Evolutionary conservation across 768 basidiomycete species (phyloP).

Genomic region (Russula vinacea): DNA sequence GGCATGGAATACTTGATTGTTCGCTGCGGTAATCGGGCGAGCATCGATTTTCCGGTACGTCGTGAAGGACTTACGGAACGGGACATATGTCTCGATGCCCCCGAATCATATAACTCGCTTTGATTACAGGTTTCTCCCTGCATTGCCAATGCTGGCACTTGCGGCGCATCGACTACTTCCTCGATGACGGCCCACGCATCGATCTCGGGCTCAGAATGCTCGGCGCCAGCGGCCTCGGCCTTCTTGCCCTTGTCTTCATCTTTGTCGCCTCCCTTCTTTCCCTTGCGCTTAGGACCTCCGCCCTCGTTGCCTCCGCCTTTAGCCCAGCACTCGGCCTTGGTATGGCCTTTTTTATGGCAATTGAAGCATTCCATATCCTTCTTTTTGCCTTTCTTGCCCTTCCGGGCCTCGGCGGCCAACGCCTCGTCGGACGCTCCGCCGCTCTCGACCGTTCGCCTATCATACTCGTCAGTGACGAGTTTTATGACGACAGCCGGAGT

Average conservation of each 20-base stretch:
- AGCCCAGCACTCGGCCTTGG: background rate
- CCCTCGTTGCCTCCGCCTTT: background rate
- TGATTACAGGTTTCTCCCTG: too few species aligned
- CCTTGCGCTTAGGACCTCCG: background rate
- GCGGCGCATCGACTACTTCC: background rate
- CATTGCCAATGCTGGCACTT: too few species aligned
- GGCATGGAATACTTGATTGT: slow-evolving; percentile 29
- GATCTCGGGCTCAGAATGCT: too few species aligned
- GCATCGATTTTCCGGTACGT: slow-evolving; percentile 19
- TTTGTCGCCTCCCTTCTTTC: background rate
- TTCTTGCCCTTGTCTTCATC: background rate
- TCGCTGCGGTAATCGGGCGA: slow-evolving; percentile 24
- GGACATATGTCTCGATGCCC: slow-evolving; percentile 29
- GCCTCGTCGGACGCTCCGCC: too few species aligned
- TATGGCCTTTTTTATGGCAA: background rate
- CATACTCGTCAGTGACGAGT: too few species aligned
- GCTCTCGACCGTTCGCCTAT: too few species aligned
- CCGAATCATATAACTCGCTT: slow-evolving; percentile 26
- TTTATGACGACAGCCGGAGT: too few species aligned
- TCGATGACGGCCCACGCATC: too few species aligned
- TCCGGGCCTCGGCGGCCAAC: too few species aligned
- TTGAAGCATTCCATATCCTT: background rate
- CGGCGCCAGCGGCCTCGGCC: background rate
- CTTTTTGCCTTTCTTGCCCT: background rate
- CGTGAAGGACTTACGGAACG: slow-evolving; percentile 18